Conservation (phyloP, 352 stramenopile genomes). For the Phytophthora europaea region DNA sequence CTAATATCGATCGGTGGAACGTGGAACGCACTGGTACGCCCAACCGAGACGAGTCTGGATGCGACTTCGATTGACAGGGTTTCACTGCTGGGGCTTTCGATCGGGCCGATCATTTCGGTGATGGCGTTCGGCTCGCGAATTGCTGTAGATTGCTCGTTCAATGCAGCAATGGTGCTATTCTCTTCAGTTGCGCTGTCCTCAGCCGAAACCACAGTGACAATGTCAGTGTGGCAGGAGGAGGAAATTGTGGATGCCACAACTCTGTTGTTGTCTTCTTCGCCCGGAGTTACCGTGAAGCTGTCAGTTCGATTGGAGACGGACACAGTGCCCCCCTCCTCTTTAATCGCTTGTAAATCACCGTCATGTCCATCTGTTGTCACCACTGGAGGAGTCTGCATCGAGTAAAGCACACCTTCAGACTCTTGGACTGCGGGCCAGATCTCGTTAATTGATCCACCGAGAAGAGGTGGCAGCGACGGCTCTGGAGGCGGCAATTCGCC, state of each 20-base stretch:
- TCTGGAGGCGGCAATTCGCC: neutral
- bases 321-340: neutral
- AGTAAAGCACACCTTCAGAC: neutral
- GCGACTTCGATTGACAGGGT: neutral
- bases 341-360: neutral
- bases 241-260: neutral
- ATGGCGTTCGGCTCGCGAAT: neutral
- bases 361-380: neutral
- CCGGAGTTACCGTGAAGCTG: neutral
- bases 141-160: neutral
- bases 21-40: conserved; percentile 13
- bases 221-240: neutral
- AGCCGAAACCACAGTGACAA: neutral
- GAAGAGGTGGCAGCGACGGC: neutral
- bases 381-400: neutral
- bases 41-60: neutral
- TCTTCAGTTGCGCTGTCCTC: neutral
- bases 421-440: neutral
- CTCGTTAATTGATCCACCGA: neutral
- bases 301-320: neutral
- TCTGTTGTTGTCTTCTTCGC: neutral
- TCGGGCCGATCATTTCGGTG: neutral
- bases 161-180: neutral
- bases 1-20: conserved; percentile 29
- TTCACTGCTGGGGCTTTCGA: neutral